Percentiles rank a stretch among this genome's conserved stretches.
These are phyloP conservation scores for Tympanopsis confertula DNA, from an alignment of 2,329 filamentous ascomycete genomes.

Conservation along the genomic window DNA sequence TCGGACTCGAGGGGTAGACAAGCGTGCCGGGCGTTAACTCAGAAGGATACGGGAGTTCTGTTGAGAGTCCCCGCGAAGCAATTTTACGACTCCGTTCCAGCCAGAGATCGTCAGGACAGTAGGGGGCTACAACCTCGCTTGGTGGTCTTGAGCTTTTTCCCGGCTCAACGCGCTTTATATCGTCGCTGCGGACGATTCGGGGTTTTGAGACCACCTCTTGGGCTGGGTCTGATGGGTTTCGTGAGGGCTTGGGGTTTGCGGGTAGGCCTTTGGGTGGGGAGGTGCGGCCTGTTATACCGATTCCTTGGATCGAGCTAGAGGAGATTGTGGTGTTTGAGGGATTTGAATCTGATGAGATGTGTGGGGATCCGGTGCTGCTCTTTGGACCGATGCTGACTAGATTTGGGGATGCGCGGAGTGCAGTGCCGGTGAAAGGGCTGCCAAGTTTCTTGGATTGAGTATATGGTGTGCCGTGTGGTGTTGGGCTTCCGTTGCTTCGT, in stretches of 20 bases:
- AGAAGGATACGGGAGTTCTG: not conserved
- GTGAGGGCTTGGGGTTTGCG: not conserved
- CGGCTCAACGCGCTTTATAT: not conserved
- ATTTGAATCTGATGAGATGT: too few relatives aligned
- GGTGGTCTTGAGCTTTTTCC: not conserved
- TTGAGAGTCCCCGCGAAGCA: not conserved
- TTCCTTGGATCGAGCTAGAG: not conserved
- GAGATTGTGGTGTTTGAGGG: too few relatives aligned
- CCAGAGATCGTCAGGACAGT: not conserved
- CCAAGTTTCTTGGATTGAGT: too few relatives aligned
- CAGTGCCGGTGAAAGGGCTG: too few relatives aligned
- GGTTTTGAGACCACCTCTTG: not conserved
- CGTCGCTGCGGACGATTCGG: not conserved
- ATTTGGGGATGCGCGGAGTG: too few relatives aligned
- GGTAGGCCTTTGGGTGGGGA: not conserved
- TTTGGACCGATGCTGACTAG: not conserved
- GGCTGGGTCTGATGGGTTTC: not conserved
- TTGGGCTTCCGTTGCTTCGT: not conserved
- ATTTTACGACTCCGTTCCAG: not conserved
- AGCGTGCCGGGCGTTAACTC: not conserved
- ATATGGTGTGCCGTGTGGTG: too few relatives aligned
- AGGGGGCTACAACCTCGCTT: not conserved
- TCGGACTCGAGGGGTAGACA: not conserved
- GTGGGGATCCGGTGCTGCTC: not conserved
- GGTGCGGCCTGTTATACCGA: not conserved